Conservation (phyloP, 129 eudicot species). For the Sambucus nigra region DNA sequence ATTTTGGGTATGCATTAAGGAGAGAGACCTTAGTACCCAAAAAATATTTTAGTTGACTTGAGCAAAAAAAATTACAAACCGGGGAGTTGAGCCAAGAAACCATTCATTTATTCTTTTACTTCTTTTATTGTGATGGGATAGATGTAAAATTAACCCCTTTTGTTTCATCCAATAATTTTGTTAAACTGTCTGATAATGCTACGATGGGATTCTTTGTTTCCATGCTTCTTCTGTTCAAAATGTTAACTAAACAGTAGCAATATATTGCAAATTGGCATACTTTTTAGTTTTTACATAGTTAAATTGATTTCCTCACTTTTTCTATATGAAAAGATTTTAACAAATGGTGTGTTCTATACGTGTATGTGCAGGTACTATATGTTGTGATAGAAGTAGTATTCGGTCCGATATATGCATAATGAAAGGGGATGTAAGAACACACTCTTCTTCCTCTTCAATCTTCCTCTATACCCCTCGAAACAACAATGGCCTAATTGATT, state of each 20-base stretch:
- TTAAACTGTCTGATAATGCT: not conserved
- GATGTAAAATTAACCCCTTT: no score
- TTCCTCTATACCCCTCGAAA: constrained; percentile 34
- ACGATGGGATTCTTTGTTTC: not conserved
- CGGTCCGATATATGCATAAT: constrained; percentile 71
- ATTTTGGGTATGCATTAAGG: no score
- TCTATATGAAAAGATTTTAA: not conserved
- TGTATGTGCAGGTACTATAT: constrained; percentile 78
- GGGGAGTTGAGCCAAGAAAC: no score
- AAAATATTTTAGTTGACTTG: no score
- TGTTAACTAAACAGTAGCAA: not conserved
- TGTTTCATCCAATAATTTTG: no score
- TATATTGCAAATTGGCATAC: no score
- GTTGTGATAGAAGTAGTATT: constrained; percentile 77
- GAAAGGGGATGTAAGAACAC: constrained; percentile 94
- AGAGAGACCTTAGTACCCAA: no score
- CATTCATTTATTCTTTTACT: no score
- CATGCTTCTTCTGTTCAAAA: not conserved
- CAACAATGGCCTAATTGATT: constrained; percentile 9
- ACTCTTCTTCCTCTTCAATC: constrained; percentile 55
- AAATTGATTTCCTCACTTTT: no score
- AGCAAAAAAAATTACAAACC: no score
- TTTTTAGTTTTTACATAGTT: no score
- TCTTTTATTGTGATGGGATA: no score
- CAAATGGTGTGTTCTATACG: not conserved